phyloP scores from a whole-genome alignment of 352 stramenopile species.

The Globisporangium echinulatum region DNA sequence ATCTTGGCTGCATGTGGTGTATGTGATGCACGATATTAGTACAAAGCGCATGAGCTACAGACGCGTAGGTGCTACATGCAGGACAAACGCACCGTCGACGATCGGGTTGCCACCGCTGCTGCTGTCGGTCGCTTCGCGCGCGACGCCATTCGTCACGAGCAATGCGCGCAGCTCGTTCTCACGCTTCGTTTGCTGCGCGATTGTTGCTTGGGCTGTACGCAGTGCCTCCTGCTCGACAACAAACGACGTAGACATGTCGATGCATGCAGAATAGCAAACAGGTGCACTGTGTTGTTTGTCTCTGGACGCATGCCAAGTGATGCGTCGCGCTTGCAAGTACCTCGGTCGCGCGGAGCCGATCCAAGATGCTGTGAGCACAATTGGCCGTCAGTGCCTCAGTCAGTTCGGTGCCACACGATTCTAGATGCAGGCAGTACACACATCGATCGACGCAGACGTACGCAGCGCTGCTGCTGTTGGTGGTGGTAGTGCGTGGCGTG shows the following conservation, averaged over 20 bases:
- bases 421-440: background rate
- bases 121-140: slow-evolving; percentile 18
- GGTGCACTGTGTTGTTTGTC: background rate
- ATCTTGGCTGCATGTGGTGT: slow-evolving; percentile 44
- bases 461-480: slow-evolving; percentile 12
- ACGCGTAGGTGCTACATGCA: background rate
- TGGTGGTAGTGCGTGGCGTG: background rate
- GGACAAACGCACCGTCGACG: slow-evolving; percentile 28
- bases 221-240: slow-evolving; percentile 34
- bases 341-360: slow-evolving; percentile 48
- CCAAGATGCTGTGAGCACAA: slow-evolving; percentile 23
- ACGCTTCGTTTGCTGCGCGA: slow-evolving; percentile 51
- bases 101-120: slow-evolving; percentile 18
- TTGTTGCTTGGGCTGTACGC: slow-evolving; percentile 41
- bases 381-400: background rate
- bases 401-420: background rate
- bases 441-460: slow-evolving; percentile 7
- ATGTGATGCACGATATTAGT: background rate
- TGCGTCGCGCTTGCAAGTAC: slow-evolving; percentile 14
- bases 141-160: slow-evolving; percentile 35
- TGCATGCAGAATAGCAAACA: too few relatives aligned
- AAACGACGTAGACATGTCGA: too few relatives aligned
- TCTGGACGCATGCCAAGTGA: background rate
- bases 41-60: too few relatives aligned
- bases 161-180: slow-evolving; percentile 52